A percentile compares a stretch with the other conserved stretches of the same genome.
Evolutionary conservation across 2,329 filamentous ascomycete genomes (phyloP).

Genomic region (Scortechinia acanthostroma): DNA sequence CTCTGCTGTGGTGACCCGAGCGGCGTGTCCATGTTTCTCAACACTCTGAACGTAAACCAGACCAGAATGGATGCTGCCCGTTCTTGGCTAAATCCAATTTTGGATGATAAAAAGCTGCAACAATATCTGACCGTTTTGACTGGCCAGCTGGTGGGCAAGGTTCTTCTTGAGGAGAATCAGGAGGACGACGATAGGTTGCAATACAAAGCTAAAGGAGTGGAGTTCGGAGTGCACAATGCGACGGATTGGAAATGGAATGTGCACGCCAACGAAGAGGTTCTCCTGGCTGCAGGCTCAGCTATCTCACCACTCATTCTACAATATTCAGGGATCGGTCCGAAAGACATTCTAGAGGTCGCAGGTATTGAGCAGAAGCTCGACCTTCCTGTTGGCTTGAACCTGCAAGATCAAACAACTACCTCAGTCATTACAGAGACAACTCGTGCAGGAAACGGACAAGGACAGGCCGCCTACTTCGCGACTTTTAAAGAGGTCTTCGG

Average conservation of each 20-base stretch:
- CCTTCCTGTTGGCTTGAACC: slow-evolving; percentile 15
- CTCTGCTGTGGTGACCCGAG: slow-evolving; percentile 13
- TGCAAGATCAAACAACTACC: slow-evolving; percentile 17
- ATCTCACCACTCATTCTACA: slow-evolving; percentile 14
- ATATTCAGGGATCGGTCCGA: slow-evolving; percentile 14
- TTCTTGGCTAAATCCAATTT: slow-evolving; percentile 15
- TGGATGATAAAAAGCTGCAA: slow-evolving; percentile 10
- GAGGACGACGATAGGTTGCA: not conserved
- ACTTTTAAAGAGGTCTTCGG: slow-evolving; percentile 15
- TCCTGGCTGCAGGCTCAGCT: slow-evolving; percentile 14
- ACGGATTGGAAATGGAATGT: slow-evolving; percentile 12
- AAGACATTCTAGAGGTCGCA: not conserved
- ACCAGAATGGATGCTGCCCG: slow-evolving; percentile 14
- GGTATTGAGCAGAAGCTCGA: slow-evolving; percentile 8
- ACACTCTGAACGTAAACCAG: slow-evolving; percentile 9
- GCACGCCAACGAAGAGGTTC: slow-evolving; percentile 11
- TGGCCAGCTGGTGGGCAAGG: slow-evolving; percentile 13
- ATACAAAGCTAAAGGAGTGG: not conserved
- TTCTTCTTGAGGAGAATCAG: slow-evolving; percentile 7
- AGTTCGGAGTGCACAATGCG: not conserved
- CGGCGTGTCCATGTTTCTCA: slow-evolving; percentile 17
- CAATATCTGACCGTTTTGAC: slow-evolving; percentile 8
- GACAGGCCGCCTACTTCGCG: slow-evolving; percentile 15
- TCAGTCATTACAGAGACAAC: slow-evolving; percentile 8
- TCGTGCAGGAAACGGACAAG: slow-evolving; percentile 10